phyloP scores from a whole-genome alignment of 331 rosid species.

The Erythrophleum ivorense region DNA sequence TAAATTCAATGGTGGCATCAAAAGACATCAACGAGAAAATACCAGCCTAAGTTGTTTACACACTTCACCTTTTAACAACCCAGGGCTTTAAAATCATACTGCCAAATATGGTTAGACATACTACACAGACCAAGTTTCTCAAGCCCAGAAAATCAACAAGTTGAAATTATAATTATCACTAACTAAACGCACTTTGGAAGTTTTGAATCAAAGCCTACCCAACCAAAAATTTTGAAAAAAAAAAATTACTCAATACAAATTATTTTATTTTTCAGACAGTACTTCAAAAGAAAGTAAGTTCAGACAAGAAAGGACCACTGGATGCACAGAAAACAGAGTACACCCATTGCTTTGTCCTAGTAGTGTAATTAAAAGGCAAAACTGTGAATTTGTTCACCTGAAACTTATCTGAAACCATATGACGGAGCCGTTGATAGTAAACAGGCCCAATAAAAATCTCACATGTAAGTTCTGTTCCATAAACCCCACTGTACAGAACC shows the following conservation, averaged over 20 bases:
- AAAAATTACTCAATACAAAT: neutral
- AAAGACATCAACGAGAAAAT: neutral
- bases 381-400: slow-evolving; percentile 59
- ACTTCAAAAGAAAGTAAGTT: slow-evolving; percentile 3
- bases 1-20: neutral
- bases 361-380: slow-evolving; percentile 25
- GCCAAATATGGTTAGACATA: neutral
- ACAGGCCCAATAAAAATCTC: slow-evolving; percentile 97
- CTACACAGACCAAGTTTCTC: neutral
- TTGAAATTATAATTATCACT: slow-evolving; percentile 6
- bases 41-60: neutral
- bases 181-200: neutral
- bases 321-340: neutral
- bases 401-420: slow-evolving; percentile 99
- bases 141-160: neutral
- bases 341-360: neutral
- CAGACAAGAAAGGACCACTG: slow-evolving; percentile 8
- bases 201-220: slow-evolving; percentile 1
- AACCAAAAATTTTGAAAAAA: neutral
- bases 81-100: neutral
- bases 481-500: slow-evolving; percentile 91
- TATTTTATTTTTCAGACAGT: slow-evolving; percentile 7
- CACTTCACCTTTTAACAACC: neutral
- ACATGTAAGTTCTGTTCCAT: slow-evolving; percentile 87
- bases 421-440: slow-evolving; percentile 94